These are phyloP conservation scores for Pichia californica DNA, from an alignment of 805 yeast genomes.

Conservation along the genomic window DNA sequence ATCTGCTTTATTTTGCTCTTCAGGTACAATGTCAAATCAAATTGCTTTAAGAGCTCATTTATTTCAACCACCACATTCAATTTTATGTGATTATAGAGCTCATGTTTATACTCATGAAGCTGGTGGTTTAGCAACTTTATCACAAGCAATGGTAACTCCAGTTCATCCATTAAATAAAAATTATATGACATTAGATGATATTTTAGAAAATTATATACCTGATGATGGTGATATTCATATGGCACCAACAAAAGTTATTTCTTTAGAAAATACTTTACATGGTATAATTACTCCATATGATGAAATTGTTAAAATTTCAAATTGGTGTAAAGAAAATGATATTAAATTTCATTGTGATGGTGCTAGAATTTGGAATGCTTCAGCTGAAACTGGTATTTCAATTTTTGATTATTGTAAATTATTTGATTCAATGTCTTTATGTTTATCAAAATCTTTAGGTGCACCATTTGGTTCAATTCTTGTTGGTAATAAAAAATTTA, in stretches of 20 bases:
- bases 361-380: slow-evolving; percentile 88
- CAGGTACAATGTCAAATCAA: slow-evolving; percentile 91
- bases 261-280: slow-evolving; percentile 83
- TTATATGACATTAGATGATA: slow-evolving; percentile 75
- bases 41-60: slow-evolving; percentile 72
- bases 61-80: slow-evolving; percentile 74
- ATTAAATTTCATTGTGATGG: slow-evolving; percentile 82
- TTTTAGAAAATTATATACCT: slow-evolving; percentile 49
- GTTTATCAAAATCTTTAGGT: slow-evolving; percentile 84
- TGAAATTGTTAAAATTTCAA: slow-evolving; percentile 64
- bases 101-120: slow-evolving; percentile 85
- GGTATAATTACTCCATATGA: slow-evolving; percentile 78
- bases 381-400: slow-evolving; percentile 62
- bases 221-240: slow-evolving; percentile 81
- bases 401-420: slow-evolving; percentile 63
- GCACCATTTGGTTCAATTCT: slow-evolving; percentile 91
- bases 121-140: slow-evolving; percentile 82
- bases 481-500: slow-evolving; percentile 57
- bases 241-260: slow-evolving; percentile 82
- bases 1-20: slow-evolving; percentile 75
- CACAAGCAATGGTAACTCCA: slow-evolving; percentile 88
- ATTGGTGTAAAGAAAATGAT: slow-evolving; percentile 56
- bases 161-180: slow-evolving; percentile 70
- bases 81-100: slow-evolving; percentile 79
- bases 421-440: slow-evolving; percentile 85